phyloP scores from a whole-genome alignment of 495 filamentous ascomycete species.

The Neurospora sublineolata region DNA sequence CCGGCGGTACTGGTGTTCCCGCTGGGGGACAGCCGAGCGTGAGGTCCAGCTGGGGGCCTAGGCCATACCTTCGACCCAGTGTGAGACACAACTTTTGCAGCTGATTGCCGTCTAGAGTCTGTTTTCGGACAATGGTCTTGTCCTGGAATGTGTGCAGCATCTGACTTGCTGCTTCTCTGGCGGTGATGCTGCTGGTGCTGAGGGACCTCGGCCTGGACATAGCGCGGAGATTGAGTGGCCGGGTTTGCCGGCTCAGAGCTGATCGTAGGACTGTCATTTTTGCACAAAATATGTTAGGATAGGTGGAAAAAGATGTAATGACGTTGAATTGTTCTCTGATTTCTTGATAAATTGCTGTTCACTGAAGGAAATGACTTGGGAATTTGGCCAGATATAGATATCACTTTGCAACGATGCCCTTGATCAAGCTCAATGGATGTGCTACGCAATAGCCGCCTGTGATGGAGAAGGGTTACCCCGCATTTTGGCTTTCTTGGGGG shows the following conservation, averaged over 20 bases:
- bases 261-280: neutral
- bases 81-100: constrained; percentile 44
- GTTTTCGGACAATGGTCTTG: constrained; percentile 24
- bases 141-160: neutral
- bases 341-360: neutral
- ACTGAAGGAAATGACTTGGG: neutral
- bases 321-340: neutral
- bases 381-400: neutral
- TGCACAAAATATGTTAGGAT: neutral
- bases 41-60: constrained; percentile 10
- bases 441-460: neutral
- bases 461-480: neutral
- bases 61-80: constrained; percentile 31
- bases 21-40: constrained; percentile 16
- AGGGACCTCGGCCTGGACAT: neutral
- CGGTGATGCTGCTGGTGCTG: neutral
- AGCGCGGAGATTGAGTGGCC: neutral
- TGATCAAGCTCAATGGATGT: neutral
- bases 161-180: constrained; percentile 3
- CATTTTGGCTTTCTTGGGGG: neutral
- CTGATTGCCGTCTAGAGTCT: constrained; percentile 47
- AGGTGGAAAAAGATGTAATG: neutral
- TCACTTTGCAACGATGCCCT: neutral
- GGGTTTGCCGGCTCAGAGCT: neutral
- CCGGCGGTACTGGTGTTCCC: constrained; percentile 40